Conservation (phyloP, 148 eudicot genomes). For the Rhododendron kiyosumense region DNA sequence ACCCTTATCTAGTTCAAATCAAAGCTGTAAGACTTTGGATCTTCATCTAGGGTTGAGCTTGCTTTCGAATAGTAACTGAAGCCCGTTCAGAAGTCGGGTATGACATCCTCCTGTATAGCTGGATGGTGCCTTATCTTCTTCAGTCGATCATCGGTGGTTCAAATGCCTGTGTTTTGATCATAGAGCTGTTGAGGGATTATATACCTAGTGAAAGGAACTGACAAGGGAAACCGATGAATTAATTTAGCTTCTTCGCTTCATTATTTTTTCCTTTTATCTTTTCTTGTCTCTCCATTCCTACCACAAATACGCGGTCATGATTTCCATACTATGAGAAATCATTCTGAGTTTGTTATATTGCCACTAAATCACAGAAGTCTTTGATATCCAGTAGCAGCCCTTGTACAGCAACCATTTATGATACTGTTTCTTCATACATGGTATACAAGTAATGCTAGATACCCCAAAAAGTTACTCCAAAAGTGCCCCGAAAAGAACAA, state of each 20-base stretch:
- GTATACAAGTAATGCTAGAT: neutral
- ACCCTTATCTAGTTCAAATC: slow-evolving; percentile 20
- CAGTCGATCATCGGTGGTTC: neutral
- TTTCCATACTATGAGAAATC: neutral
- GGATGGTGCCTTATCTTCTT: neutral
- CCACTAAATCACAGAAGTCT: neutral
- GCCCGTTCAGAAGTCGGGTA: slow-evolving; percentile 7
- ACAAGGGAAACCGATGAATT: neutral
- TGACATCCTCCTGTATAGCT: neutral
- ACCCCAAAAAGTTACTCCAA: too few species aligned
- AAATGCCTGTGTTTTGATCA: neutral
- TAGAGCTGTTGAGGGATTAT: neutral
- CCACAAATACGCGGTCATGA: neutral
- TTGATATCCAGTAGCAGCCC: neutral
- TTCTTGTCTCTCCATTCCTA: neutral
- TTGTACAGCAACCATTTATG: neutral
- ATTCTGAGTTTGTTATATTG: neutral
- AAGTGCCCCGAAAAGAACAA: too few species aligned
- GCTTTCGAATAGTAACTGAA: neutral
- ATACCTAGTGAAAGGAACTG: neutral
- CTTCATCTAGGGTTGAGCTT: slow-evolving; percentile 44
- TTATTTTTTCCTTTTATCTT: neutral
- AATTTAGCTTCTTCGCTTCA: neutral
- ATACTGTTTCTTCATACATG: neutral
- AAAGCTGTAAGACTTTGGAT: slow-evolving; percentile 44